Evolutionary conservation across 345 rosid genomes (phyloP), one percentile per base, ranked within the genome.

Genomic region (Brassica cretica): DNA sequence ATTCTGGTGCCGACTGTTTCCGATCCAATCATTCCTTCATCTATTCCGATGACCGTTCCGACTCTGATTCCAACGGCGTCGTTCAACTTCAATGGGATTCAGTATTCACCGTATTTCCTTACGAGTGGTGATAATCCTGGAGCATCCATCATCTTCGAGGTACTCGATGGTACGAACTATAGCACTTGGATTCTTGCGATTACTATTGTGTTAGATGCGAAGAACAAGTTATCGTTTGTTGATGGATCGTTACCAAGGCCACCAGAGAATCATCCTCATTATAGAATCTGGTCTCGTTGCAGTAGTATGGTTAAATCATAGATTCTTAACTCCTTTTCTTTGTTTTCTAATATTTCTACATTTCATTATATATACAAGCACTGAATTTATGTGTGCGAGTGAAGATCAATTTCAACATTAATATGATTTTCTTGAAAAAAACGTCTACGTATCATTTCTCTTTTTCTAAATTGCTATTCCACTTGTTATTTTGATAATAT

Each of bases 271-370:
- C 46, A 39, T 39, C 46, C 46, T 39, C 46, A 39, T 10, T 39
- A 39, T 39, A 2, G 46, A 9, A 39, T 39, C 3, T 39, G 46
- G 46, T 39, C 11, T 9, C 12, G 12, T 9, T 39, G 46, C 46
- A 39, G 9, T 10, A 39, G 46, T 39, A 39, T 39, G 46, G 14
- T 39, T 2, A 10, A 39, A 7, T 9, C 11, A 2, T 39, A 12
- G 46, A 39, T 39, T 2, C 46, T 39, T 10, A 39, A 39, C 14
- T 39, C 46, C 84, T 80, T 81, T 25, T 66, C 9, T 66, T 3
- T 3, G 1, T 64, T 71, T 64, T 33, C 37, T 1, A 0, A 25
- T 68, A 49, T 12, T 35, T 51, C 32, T 27, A 27, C 64, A 62
- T 55, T 53, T 63, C 19, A 61, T 29, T 15, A 11, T 30, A 3